Base-by-base conservation (phyloP, 2,329 filamentous ascomycete genomes). In the Exophiala alcalophila region DNA sequence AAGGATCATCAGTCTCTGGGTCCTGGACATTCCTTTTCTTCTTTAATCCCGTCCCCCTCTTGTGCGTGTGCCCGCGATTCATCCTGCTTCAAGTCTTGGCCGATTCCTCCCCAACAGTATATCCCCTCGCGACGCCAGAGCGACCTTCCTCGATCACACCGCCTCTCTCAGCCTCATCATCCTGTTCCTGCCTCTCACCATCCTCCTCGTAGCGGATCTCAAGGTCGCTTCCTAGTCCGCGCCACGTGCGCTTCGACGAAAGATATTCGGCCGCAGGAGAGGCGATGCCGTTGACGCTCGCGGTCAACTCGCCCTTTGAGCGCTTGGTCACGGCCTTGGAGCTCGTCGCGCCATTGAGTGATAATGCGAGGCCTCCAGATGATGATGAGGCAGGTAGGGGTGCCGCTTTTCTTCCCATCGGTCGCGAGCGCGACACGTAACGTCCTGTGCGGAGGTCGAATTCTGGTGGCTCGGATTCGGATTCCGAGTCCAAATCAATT, bases 211-310 rank as follows among this genome's bases (percentile, higher is more conserved):
- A 78, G 52, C 65, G 67, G 46, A 78, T 72, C 45, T 75, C 72
- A 57, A 89, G 94, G 61, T 98, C 92, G 49, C 80, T 94, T 0
- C 92, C 92, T 16, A 98, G 67, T 0, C 92, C 92, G 59, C 84
- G 84, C 92, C 92, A 98, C 3, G 87, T 94, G 43, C 92, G 71
- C 57, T 90, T 79, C 3, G 83, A 85, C 21, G 83, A 78, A 50
- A 98, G 68, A 56, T 79, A 97, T 62, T 96, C 87, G 0, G 92
- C 92, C 0, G 88, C 92, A 0, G 92, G 92, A 31, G 91, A 97
- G n/a, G 84, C 73, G 0, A 91, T 78, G 5, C 89, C 88, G 37
- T 90, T 91, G 54, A 97, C 80, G 31, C 82, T 81, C n/a, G n/a
- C n/a, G 0, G 87, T 84, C 12, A 97, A 55, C 52, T 94, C 84